These are phyloP conservation scores for Phytophthora syringae DNA, from an alignment of 352 stramenopile genomes.

Conservation along the genomic window DNA sequence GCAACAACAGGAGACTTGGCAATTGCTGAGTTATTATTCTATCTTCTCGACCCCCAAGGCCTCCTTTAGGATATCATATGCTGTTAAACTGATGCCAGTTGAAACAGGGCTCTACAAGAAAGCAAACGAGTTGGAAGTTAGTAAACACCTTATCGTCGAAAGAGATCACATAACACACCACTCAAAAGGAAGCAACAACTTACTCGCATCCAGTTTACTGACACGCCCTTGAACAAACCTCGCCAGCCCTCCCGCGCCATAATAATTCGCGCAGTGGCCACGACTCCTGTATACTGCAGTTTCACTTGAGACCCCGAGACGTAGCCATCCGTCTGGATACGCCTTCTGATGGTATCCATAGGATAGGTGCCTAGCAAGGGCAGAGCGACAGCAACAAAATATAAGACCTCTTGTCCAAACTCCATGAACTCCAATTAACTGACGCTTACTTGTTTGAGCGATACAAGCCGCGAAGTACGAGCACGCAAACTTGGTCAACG, in stretches of 20 bases:
- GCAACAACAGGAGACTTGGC: not conserved
- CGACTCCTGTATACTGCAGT: conserved; percentile 73
- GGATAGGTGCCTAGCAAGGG: conserved; percentile 72
- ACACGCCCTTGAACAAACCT: conserved; percentile 88
- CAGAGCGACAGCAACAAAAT: conserved; percentile 2
- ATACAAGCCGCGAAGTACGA: conserved; percentile 88
- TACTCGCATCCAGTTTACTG: conserved; percentile 89
- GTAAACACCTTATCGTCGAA: not conserved
- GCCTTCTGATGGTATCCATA: conserved; percentile 84
- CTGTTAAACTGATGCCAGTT: conserved; percentile 86
- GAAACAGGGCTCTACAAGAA: conserved; percentile 74
- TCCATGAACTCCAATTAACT: not conserved
- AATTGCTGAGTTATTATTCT: conserved; percentile 38
- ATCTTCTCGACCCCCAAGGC: conserved; percentile 84
- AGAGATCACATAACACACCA: not conserved
- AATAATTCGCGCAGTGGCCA: conserved; percentile 74
- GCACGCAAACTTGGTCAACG: conserved; percentile 84
- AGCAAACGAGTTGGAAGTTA: not conserved
- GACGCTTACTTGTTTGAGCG: conserved; percentile 73
- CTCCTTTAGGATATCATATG: conserved; percentile 89
- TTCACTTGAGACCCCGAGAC: conserved; percentile 49
- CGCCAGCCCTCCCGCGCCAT: conserved; percentile 78
- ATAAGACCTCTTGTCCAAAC: too few relatives aligned
- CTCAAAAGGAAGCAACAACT: conserved; percentile 19
- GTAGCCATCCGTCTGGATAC: conserved; percentile 87